Conservation (phyloP, 139 green algal genomes). For the Chlorella sp. region DNA sequence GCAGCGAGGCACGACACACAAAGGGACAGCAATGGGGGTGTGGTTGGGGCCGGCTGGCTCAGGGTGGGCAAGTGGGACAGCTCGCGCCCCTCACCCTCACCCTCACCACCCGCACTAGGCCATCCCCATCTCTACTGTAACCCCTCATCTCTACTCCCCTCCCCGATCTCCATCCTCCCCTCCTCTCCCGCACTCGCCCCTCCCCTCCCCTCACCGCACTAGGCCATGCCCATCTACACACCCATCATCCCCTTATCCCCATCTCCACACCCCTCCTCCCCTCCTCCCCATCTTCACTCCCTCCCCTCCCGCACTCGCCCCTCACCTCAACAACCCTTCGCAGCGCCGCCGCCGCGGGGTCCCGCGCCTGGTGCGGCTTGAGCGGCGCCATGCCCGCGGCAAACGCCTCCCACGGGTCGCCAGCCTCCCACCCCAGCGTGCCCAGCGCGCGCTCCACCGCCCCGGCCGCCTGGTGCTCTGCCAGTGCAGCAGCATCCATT, state of each 20-base stretch:
- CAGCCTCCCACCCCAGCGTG: slow-evolving; percentile 1
- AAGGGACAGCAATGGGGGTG: too few species aligned
- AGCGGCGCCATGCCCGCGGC: slow-evolving; percentile 35
- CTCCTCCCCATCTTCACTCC: not conserved
- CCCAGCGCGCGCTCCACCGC: slow-evolving; percentile 59
- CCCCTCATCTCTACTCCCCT: too few species aligned
- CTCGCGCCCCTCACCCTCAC: too few species aligned
- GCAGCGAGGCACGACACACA: too few species aligned
- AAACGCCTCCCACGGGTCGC: not conserved
- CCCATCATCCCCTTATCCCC: too few species aligned
- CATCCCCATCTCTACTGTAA: too few species aligned
- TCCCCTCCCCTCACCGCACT: not conserved
- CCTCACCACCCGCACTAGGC: too few species aligned
- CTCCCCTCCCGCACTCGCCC: slow-evolving; percentile 21
- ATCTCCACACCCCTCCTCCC: not conserved
- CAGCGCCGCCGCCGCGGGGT: slow-evolving; percentile 41
- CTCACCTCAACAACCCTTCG: slow-evolving; percentile 46
- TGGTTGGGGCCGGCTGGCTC: too few species aligned
- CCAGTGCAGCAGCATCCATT: too few species aligned
- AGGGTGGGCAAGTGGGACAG: too few species aligned
- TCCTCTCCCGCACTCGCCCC: too few species aligned
- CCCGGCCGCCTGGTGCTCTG: slow-evolving; percentile 36
- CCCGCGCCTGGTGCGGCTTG: slow-evolving; percentile 65
- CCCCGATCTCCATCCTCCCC: too few species aligned
- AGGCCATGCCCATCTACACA: not conserved